phyloP scores from a whole-genome alignment of 169 alveolate species.

The Cryptosporidium sp. region DNA sequence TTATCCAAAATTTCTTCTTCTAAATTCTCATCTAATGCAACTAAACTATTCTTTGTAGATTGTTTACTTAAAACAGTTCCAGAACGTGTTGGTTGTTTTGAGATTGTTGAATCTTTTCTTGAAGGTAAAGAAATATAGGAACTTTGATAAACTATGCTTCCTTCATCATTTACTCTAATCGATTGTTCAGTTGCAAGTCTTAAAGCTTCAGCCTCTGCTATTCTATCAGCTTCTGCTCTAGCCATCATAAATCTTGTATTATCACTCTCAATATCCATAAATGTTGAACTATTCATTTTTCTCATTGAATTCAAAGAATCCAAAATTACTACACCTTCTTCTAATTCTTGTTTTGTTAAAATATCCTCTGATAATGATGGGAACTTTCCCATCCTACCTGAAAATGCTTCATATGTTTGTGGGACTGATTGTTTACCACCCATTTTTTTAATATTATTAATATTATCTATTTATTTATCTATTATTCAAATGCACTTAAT shows the following conservation, averaged over 20 bases:
- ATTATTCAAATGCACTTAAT: background rate
- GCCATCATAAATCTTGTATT: slow-evolving; percentile 70
- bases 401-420: slow-evolving; percentile 60
- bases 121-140: slow-evolving; percentile 18
- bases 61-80: slow-evolving; percentile 10
- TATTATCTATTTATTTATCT: background rate
- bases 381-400: slow-evolving; percentile 49
- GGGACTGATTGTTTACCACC: slow-evolving; percentile 75
- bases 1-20: background rate
- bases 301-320: slow-evolving; percentile 22
- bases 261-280: slow-evolving; percentile 70
- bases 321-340: slow-evolving; percentile 63
- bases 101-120: slow-evolving; percentile 19
- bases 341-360: slow-evolving; percentile 38
- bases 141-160: slow-evolving; percentile 44
- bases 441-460: slow-evolving; percentile 10
- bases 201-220: slow-evolving; percentile 71
- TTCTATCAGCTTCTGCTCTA: slow-evolving; percentile 73
- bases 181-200: slow-evolving; percentile 73
- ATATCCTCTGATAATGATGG: slow-evolving; percentile 64
- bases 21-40: background rate
- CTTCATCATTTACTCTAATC: slow-evolving; percentile 72
- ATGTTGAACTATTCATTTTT: slow-evolving; percentile 43
- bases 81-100: slow-evolving; percentile 16
- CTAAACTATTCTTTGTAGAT: slow-evolving; percentile 23